Evolutionary conservation across 2,329 filamentous ascomycete genomes (phyloP).

Genomic region (Epichloe sp.): DNA sequence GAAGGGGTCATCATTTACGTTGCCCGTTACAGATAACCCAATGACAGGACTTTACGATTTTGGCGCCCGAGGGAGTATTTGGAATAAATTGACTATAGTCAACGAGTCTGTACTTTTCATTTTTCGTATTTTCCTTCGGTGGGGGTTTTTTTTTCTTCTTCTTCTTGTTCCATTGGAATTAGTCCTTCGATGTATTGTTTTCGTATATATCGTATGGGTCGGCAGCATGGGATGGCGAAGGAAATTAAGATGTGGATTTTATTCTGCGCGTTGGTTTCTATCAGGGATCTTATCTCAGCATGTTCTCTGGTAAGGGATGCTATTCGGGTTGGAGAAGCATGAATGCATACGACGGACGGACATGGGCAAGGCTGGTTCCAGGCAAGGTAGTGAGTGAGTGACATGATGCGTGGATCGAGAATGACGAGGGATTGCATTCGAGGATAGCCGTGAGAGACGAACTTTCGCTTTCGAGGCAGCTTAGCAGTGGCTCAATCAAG

Average conservation of each 20-base stretch:
- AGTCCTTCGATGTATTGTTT: background rate
- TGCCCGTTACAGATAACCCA: background rate
- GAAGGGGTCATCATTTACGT: background rate
- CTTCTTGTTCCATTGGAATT: background rate
- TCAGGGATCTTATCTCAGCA: background rate
- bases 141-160: background rate
- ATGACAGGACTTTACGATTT: background rate
- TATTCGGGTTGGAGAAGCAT: background rate
- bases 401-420: too few species aligned
- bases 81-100: background rate
- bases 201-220: background rate
- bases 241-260: background rate
- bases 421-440: too few species aligned
- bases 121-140: background rate
- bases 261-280: background rate
- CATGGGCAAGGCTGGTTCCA: too few species aligned
- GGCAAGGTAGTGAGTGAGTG: too few species aligned
- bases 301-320: background rate
- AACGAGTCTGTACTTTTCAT: background rate
- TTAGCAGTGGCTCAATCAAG: too few species aligned
- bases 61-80: slow-evolving; percentile 7
- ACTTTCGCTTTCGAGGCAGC: too few species aligned
- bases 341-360: too few species aligned
- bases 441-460: too few species aligned
- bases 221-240: slow-evolving; percentile 7